These are phyloP conservation scores for Cryptosporidium ubiquitum DNA, from an alignment of 169 alveolate genomes.

Conservation along the genomic window DNA sequence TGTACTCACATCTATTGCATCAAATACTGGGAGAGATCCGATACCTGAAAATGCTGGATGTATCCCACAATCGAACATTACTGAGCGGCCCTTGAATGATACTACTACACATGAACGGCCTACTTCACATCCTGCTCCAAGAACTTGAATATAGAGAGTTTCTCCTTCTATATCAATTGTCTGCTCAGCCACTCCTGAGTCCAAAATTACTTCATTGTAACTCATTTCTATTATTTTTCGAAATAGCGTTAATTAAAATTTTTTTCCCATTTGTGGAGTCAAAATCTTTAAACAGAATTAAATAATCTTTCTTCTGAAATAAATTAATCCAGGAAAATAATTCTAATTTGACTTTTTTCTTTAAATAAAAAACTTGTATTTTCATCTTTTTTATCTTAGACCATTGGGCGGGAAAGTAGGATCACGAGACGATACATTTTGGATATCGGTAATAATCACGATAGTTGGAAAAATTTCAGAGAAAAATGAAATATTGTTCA, in stretches of 20 bases:
- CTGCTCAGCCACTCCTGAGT: slow-evolving; percentile 38
- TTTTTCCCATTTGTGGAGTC: neutral
- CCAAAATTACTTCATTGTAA: slow-evolving; percentile 38
- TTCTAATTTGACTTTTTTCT: neutral
- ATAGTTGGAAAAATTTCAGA: no score
- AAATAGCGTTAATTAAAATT: neutral
- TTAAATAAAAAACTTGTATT: neutral
- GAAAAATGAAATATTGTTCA: neutral
- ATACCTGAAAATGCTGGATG: slow-evolving; percentile 98
- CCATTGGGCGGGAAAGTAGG: neutral
- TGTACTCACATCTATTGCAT: slow-evolving; percentile 93
- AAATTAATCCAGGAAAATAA: neutral
- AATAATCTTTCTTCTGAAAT: neutral
- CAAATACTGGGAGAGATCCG: slow-evolving; percentile 97
- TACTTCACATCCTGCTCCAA: slow-evolving; percentile 93
- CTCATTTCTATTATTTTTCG: neutral
- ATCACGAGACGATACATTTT: slow-evolving; percentile 4
- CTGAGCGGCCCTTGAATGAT: slow-evolving; percentile 89
- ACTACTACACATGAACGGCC: slow-evolving; percentile 96
- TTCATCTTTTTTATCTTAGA: neutral
- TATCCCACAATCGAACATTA: slow-evolving; percentile 99
- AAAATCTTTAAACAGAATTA: neutral
- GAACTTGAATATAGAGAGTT: slow-evolving; percentile 75
- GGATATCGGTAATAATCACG: neutral
- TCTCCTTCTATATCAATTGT: slow-evolving; percentile 51